Base-by-base conservation (phyloP, 2,329 filamentous ascomycete genomes). In the Pseudogymnoascus sp. region DNA sequence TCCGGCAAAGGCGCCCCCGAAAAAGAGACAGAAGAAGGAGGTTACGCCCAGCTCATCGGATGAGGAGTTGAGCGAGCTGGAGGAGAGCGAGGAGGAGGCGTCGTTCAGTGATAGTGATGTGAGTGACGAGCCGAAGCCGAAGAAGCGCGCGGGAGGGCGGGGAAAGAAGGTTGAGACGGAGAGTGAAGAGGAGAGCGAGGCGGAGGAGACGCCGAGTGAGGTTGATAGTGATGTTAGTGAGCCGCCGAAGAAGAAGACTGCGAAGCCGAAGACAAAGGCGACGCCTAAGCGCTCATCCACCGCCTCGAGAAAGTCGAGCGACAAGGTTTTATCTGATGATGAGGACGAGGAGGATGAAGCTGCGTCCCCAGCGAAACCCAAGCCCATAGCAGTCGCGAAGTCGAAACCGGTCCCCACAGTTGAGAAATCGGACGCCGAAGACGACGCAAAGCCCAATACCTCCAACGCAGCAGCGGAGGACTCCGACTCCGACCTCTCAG, bases 401-500 rank as follows among this genome's bases (percentile, higher is more conserved):
- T 29, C 35, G 21, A 57, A 61, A 31, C 40, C 33, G 17, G 15
- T 35, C 9, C 39, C 59, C 9, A 36, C 64, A 31, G 59, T 63
- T 26, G 35, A 37, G 11, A 58, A 37, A 58, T 17, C 59, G 40
- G 33, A 36, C 33, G 54, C 31, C 10, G 24, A 63, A 33, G 36
- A 61, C 15, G 33, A 58, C 57, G 44, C 9, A 6, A 61, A 62
- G 61, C 61, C 61, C 11, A 62, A 66, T 15, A 60, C 63, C 11
- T 58, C 63, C 17, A 65, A 67, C 26, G 70, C 71, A 29, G 74
- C 73, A 67, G 69, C 71, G 21, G 73, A 74, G 9, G 74, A 72
- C 41, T 79, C 78, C n/a, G 76, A 77, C 68, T 77, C 81, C 0
- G 87, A 89, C 60, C 77, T 91, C 73, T 93, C 89, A 0, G 81